Percentiles rank a stretch among this genome's conserved stretches.
These are phyloP conservation scores for Paramyrothecium roridum DNA, from an alignment of 2,329 filamentous ascomycete species.

Conservation along the genomic window DNA sequence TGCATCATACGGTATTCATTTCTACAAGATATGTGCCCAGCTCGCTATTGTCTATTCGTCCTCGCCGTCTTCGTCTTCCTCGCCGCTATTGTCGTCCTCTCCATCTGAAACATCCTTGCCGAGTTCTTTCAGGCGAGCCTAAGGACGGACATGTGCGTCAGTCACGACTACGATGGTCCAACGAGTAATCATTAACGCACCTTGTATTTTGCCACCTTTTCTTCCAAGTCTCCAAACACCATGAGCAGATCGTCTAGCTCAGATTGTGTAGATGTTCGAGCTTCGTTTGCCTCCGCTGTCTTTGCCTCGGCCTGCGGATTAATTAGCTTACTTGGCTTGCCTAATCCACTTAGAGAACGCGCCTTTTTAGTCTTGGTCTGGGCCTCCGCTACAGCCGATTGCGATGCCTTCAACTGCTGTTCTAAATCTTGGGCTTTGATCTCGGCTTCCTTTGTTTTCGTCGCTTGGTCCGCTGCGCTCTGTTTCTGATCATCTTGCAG, in stretches of 20 bases:
- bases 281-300: conserved; percentile 49
- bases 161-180: conserved; percentile 2
- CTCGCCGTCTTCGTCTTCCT: conserved; percentile 46
- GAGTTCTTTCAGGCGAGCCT: conserved; percentile 60
- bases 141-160: conserved; percentile 5
- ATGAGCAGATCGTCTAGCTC: conserved; percentile 80
- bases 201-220: conserved; percentile 74
- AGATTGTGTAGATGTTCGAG: conserved; percentile 61
- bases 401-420: conserved; percentile 18
- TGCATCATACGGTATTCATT: neutral
- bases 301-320: conserved; percentile 25
- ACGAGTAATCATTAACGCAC: conserved; percentile 35
- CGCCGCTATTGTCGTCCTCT: conserved; percentile 64
- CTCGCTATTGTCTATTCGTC: conserved; percentile 23
- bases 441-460: conserved; percentile 20
- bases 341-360: conserved; percentile 3
- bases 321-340: conserved; percentile 5
- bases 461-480: conserved; percentile 17
- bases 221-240: conserved; percentile 77
- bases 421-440: conserved; percentile 19
- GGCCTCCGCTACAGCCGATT: conserved; percentile 12
- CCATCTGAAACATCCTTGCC: conserved; percentile 72
- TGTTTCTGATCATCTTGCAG: conserved; percentile 18
- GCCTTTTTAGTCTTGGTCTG: conserved; percentile 21
- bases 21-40: neutral